Evolutionary conservation across 768 basidiomycete species (phyloP), one percentile per base, ranked within the genome.

Genomic region (Asterophora lycoperdoides): DNA sequence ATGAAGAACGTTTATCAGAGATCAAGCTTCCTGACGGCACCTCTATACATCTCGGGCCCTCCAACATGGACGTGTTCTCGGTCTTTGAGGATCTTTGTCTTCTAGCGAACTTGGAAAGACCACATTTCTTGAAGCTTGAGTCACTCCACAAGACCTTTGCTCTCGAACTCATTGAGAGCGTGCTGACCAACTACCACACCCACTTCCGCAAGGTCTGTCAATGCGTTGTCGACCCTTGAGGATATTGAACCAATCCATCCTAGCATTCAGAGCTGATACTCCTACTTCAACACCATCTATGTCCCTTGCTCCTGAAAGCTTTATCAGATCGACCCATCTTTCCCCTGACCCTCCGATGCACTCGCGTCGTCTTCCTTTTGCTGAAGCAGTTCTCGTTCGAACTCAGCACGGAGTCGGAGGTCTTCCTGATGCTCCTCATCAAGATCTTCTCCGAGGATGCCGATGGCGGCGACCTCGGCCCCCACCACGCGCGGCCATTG

Each of bases 91-190:
- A 98, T 59, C 68, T 99, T 1, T 97, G 95, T 63, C 69, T 97
- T 0, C 78, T 98, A 1, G 89, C 89, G 46, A 84, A 91, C 58
- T 78, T 81, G 3, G 84, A 93, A 63, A 84, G 79, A 45, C 89
- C 93, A 2, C 73, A 77, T 45, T 90, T 96, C 60, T 73, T 96
- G 51, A 84, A 85, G 55, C 79, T 97, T 39, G 83, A 89, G 17
- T 80, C 76, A 43, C 70, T 98, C 38, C 89, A 89, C 59, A 86
- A 93, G 66, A 97, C 96, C 0, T 98, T 98, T 56, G 92, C 93
- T 0, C 69, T 99, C n/a, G 95, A 99, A 67, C 71, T 98, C 45
- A 92, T 98, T 32, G 95, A 99, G 69, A 97, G 94, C 59, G 90
- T 97, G 2, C 70, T 99, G 43, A 93, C 92, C 6, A 93, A 94